Percentiles rank a stretch among this genome's conserved stretches.
Conservation (phyloP, 108 stramenopile species). For the Discostella pseudostelligera region DNA sequence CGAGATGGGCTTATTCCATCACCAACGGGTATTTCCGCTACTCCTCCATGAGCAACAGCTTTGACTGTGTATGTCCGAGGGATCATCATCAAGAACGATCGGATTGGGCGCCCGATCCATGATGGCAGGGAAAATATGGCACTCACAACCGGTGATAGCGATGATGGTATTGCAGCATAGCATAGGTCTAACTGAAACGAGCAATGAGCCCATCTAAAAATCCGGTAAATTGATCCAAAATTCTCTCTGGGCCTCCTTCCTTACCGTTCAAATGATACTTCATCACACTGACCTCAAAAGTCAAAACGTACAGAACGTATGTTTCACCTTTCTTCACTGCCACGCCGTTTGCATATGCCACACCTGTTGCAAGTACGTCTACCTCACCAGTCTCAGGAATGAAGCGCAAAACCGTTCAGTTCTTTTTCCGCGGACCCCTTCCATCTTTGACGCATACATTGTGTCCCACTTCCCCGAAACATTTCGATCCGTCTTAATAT, state of each 20-base stretch:
- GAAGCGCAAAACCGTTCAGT: slow-evolving; percentile 67
- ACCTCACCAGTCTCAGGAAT: slow-evolving; percentile 63
- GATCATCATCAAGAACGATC: slow-evolving; percentile 53
- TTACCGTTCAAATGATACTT: slow-evolving; percentile 57
- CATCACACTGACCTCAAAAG: slow-evolving; percentile 44
- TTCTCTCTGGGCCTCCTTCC: slow-evolving; percentile 36
- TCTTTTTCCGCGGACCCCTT: slow-evolving; percentile 45
- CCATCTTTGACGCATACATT: slow-evolving; percentile 66
- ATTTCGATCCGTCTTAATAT: slow-evolving; percentile 45
- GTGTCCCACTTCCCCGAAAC: slow-evolving; percentile 47
- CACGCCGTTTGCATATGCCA: slow-evolving; percentile 70
- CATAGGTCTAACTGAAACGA: slow-evolving; percentile 34
- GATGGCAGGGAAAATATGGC: slow-evolving; percentile 36
- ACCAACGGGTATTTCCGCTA: slow-evolving; percentile 50
- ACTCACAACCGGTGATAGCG: slow-evolving; percentile 8
- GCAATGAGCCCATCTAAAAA: slow-evolving; percentile 62
- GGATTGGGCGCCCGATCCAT: slow-evolving; percentile 23
- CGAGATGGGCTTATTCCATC: slow-evolving; percentile 27
- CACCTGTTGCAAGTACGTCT: slow-evolving; percentile 46
- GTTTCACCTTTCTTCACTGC: slow-evolving; percentile 55
- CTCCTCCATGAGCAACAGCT: slow-evolving; percentile 40
- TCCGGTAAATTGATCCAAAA: slow-evolving; percentile 50
- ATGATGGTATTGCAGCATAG: slow-evolving; percentile 47
- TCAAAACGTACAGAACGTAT: slow-evolving; percentile 41
- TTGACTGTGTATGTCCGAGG: slow-evolving; percentile 43